Evolutionary conservation across 2,329 filamentous ascomycete species (phyloP), one percentile per base, ranked within the genome.

Genomic region (Botrytis deweyae): DNA sequence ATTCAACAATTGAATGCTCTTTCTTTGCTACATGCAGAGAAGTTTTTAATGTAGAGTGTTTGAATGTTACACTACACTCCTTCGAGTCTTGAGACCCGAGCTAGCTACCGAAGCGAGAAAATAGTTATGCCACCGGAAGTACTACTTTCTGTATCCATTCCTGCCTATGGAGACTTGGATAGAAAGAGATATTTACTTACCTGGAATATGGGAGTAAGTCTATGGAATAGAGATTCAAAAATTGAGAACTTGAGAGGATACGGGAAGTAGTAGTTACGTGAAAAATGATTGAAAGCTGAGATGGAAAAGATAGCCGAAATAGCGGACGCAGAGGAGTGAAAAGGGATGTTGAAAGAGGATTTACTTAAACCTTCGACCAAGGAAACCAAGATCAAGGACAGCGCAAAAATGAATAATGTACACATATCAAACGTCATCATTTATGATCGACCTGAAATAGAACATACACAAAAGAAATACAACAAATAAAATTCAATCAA

Each of bases 91-190:
- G 14, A 18, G 52, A 58, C 29, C n/a, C 7, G n/a, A 8, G 52
- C n/a, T 58, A 4, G 52, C n/a, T 58, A 4, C n/a, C 14, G n/a
- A 29, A 33, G 52, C n/a, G 52, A 58, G 52, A 58, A 58, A 18
- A 3, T 1, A n/a, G 0, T 29, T 29, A 1, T 29, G 52, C 1
- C 52, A 7, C 6, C 14, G 6, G 52, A 18, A 58, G 2, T 29
- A 9, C n/a, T 18, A 2, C n/a, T 58, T 58, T 58, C 18, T 18
- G n/a, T 18, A 8, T 58, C 16, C n/a, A 8, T 18, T 58, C 16
- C 52, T 18, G n/a, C 3, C n/a, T 7, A 58, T 58, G n/a, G 52
- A 16, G 1, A 4, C 16, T 18, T 18, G 6, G n/a, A n/a, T 14
- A 58, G n/a, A 2, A 18, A 58, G 14, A 29, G n/a, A 7, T 29